Evolutionary conservation across 371 early-diverging fungal species (phyloP).

Genomic region (Rhizopus sp.): DNA sequence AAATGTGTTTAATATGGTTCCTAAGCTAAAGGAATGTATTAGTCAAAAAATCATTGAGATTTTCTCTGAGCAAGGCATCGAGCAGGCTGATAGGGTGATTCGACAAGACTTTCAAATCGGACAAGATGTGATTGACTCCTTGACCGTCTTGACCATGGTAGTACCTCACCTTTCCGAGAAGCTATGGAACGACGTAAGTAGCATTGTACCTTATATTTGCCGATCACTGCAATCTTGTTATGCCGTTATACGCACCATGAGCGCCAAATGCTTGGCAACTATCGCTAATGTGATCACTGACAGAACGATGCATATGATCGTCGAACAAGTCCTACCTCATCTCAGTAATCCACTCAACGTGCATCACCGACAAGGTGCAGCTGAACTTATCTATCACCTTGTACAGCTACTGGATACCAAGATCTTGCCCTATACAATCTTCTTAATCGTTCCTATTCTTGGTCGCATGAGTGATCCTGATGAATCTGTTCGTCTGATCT

Average conservation of each 20-base stretch:
- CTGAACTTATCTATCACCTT: constrained; percentile 72
- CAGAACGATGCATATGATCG: constrained; percentile 78
- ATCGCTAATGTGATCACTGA: constrained; percentile 70
- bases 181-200: constrained; percentile 46
- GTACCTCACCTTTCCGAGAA: constrained; percentile 64
- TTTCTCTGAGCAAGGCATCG: constrained; percentile 25
- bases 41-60: constrained; percentile 47
- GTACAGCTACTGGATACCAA: constrained; percentile 71
- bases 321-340: constrained; percentile 76
- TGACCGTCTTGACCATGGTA: constrained; percentile 74
- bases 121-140: constrained; percentile 79
- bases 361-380: constrained; percentile 85
- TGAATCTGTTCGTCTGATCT: constrained; percentile 83
- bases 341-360: constrained; percentile 74
- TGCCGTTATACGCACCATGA: constrained; percentile 79
- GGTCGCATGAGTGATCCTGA: constrained; percentile 97
- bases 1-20: constrained; percentile 68
- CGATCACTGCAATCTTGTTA: constrained; percentile 69
- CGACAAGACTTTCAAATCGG: constrained; percentile 35
- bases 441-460: constrained; percentile 94
- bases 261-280: constrained; percentile 79
- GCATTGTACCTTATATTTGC: constrained; percentile 66
- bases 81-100: constrained; percentile 37
- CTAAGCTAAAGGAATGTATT: constrained; percentile 82
- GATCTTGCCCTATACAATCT: constrained; percentile 92